A percentile compares a stretch with the other conserved stretches of the same genome.
phyloP scores from a whole-genome alignment of 2,329 filamentous ascomycete genomes.

The Neophaeococcomyces aloes region DNA sequence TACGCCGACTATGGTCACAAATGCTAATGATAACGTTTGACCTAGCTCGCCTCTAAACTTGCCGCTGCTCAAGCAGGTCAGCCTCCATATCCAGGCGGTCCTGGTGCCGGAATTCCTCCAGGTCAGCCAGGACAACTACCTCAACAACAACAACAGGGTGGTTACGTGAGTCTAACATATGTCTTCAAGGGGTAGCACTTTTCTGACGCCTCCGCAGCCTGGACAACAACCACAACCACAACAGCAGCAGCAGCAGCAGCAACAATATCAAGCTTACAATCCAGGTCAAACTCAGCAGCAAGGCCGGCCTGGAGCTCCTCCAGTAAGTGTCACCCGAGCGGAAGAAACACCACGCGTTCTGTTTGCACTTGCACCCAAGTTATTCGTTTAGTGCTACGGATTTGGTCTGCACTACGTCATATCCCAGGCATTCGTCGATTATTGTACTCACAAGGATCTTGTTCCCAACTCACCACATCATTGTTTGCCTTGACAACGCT shows the following conservation, averaged over 20 bases:
- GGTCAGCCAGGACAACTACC: conserved; percentile 23
- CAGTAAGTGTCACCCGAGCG: conserved; percentile 13
- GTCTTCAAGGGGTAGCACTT: conserved; percentile 10
- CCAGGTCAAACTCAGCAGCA: conserved; percentile 31
- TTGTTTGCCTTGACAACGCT: conserved; percentile 11
- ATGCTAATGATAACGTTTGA: conserved; percentile 17
- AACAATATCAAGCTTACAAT: conserved; percentile 16
- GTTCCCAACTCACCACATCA: conserved; percentile 11
- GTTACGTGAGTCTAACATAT: conserved; percentile 41
- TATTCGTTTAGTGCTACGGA: not conserved
- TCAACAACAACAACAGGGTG: conserved; percentile 20
- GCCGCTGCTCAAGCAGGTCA: conserved; percentile 29
- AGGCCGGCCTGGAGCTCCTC: conserved; percentile 40
- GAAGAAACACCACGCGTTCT: not conserved
- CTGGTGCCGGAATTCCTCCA: conserved; percentile 22
- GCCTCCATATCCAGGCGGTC: conserved; percentile 24
- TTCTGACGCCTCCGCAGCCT: conserved; percentile 5
- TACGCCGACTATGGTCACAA: not conserved
- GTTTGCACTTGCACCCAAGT: conserved; percentile 3
- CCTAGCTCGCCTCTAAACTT: conserved; percentile 28
- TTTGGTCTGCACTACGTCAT: conserved; percentile 5
- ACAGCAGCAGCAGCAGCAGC: conserved; percentile 8
- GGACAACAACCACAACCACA: conserved; percentile 8
- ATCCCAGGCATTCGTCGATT: not conserved
- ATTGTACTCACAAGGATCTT: not conserved